Evolutionary conservation across 1,284 basidiomycete species (phyloP).

Genomic region (Ustilago curta): DNA sequence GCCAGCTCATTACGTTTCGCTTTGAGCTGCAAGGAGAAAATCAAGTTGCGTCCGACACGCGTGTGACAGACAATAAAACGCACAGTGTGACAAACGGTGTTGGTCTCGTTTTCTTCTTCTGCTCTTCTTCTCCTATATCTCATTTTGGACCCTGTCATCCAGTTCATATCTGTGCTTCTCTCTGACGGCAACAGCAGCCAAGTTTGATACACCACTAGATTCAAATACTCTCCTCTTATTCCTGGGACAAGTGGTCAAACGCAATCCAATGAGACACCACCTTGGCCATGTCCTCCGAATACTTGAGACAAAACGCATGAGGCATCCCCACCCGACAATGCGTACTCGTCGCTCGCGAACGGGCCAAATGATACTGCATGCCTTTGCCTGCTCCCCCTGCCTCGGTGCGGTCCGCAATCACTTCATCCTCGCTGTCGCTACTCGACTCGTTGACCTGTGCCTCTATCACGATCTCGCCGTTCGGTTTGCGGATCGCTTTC

Average conservation of each 20-base stretch:
- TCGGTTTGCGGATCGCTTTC: constrained; percentile 38
- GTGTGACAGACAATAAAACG: no score
- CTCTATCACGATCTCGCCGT: constrained; percentile 53
- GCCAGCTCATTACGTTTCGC: not conserved
- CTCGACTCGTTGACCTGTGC: constrained; percentile 26
- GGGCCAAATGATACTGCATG: constrained; percentile 18
- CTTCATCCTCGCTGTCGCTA: constrained; percentile 19
- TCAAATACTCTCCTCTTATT: constrained; percentile 4
- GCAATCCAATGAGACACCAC: constrained; percentile 36
- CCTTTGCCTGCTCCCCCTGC: not conserved
- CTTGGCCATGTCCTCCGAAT: constrained; percentile 41
- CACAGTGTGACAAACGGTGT: not conserved
- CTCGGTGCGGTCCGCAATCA: not conserved
- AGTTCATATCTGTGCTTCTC: no score
- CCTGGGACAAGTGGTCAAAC: constrained; percentile 22
- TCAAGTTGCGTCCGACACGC: no score
- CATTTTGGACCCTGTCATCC: constrained; percentile 9
- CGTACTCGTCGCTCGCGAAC: constrained; percentile 32
- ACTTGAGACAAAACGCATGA: constrained; percentile 56
- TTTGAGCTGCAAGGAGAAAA: constrained; percentile 4
- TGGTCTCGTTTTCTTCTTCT: constrained; percentile 5
- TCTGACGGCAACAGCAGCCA: no score
- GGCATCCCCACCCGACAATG: constrained; percentile 55
- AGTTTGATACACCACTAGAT: no score
- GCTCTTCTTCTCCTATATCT: no score